phyloP scores from a whole-genome alignment of 148 eudicot genomes.

The Vaccinium vitisidaea region DNA sequence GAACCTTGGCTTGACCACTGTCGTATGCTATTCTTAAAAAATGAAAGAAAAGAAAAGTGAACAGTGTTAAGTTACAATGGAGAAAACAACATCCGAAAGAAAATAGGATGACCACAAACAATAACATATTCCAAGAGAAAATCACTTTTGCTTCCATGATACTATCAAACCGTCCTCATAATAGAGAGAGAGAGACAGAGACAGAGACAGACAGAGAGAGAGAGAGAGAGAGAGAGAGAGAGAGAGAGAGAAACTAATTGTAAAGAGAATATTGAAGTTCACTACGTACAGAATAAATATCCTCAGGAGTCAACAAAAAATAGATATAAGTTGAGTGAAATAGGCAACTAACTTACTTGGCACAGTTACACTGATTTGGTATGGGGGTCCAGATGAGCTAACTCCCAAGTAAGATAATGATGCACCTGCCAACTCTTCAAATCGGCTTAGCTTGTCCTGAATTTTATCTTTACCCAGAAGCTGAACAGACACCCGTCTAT shows the following conservation, averaged over 20 bases:
- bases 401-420: constrained; percentile 82
- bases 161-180: neutral
- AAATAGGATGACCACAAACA: neutral
- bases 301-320: neutral
- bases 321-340: neutral
- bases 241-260: neutral
- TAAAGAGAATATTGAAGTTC: neutral
- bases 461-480: constrained; percentile 83
- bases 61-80: neutral
- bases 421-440: constrained; percentile 69
- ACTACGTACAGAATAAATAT: neutral
- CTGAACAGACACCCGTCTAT: constrained; percentile 69
- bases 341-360: constrained; percentile 59
- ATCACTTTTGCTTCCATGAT: constrained; percentile 6
- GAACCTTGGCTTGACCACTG: neutral
- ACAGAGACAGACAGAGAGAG: neutral
- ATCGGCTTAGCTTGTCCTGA: constrained; percentile 67
- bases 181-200: neutral
- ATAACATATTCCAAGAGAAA: neutral
- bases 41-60: neutral
- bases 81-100: neutral
- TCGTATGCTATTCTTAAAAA: neutral
- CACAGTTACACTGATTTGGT: constrained; percentile 41
- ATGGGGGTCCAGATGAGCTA: constrained; percentile 60
- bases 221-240: too few species aligned